These are phyloP conservation scores for Cyclotella atomus DNA, from an alignment of 108 stramenopile species.

Conservation along the genomic window DNA sequence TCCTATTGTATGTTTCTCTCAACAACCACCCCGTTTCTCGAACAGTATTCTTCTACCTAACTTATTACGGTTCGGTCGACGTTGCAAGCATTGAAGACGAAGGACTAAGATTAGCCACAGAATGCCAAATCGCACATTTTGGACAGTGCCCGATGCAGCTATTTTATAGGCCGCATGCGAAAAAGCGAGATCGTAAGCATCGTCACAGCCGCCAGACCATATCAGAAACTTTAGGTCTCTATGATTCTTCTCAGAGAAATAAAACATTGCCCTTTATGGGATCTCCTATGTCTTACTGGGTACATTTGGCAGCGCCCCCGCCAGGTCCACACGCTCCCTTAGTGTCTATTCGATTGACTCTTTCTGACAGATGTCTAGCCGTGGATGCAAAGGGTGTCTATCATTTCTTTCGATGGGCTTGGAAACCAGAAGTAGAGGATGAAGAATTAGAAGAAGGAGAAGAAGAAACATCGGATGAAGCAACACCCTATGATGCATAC, in stretches of 20 bases:
- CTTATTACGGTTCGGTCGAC: constrained; percentile 98
- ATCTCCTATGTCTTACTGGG: constrained; percentile 90
- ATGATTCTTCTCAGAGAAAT: constrained; percentile 13
- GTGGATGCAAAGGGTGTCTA: constrained; percentile 88
- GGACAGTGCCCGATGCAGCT: constrained; percentile 97
- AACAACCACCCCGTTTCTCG: not conserved
- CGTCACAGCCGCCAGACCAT: constrained; percentile 39
- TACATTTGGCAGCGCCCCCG: constrained; percentile 87
- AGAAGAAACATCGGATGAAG: constrained; percentile 32
- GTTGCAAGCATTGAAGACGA: constrained; percentile 94
- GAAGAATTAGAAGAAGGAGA: constrained; percentile 38
- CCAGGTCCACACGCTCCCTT: constrained; percentile 88
- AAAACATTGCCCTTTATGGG: constrained; percentile 71
- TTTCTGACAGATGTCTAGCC: constrained; percentile 85
- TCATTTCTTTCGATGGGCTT: constrained; percentile 91
- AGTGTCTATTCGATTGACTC: constrained; percentile 73
- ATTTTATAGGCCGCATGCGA: constrained; percentile 47
- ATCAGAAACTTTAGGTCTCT: constrained; percentile 38
- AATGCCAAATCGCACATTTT: constrained; percentile 97
- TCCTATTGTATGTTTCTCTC: not conserved
- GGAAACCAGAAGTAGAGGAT: constrained; percentile 75
- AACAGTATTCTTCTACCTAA: constrained; percentile 98
- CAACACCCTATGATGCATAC: constrained; percentile 20
- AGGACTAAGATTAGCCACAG: constrained; percentile 84
- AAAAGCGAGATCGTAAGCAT: constrained; percentile 30